A percentile compares a stretch with the other conserved stretches of the same genome.
These are phyloP conservation scores for Zygoascus hellenicus DNA, from an alignment of 1,139 yeast species.

Conservation along the genomic window DNA sequence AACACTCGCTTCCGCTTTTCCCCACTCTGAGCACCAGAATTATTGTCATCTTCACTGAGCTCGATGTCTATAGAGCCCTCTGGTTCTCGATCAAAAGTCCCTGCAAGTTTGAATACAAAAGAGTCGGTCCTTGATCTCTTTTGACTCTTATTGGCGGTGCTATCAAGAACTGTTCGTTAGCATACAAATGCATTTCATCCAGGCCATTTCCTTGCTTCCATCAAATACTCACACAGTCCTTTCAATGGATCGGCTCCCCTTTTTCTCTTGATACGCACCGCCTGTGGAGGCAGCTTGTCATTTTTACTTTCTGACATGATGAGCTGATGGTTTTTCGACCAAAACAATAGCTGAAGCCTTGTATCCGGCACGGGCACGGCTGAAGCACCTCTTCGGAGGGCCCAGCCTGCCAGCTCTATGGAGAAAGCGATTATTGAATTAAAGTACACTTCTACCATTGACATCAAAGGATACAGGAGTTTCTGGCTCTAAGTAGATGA, in stretches of 20 bases:
- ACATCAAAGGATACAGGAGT: too few relatives aligned
- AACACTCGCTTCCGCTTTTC: constrained; percentile 19
- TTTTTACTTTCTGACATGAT: background rate
- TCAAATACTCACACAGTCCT: constrained; percentile 48
- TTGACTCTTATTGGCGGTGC: constrained; percentile 36
- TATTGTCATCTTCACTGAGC: constrained; percentile 23
- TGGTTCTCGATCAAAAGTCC: constrained; percentile 49
- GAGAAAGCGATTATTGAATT: too few relatives aligned
- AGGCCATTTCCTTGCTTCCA: background rate
- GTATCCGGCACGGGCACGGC: too few relatives aligned
- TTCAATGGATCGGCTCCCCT: constrained; percentile 82
- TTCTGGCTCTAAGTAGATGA: too few relatives aligned
- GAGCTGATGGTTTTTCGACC: too few relatives aligned
- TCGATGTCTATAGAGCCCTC: constrained; percentile 19
- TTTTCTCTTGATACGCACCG: constrained; percentile 77
- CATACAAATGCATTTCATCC: constrained; percentile 14
- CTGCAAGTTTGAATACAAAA: constrained; percentile 50
- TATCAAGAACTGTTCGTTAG: constrained; percentile 36
- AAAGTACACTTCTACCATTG: too few relatives aligned
- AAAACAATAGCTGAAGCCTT: too few relatives aligned
- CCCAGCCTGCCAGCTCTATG: too few relatives aligned
- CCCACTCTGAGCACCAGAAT: constrained; percentile 18
- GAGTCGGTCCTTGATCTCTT: constrained; percentile 41
- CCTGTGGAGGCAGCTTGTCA: constrained; percentile 24
- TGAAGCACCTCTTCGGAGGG: too few relatives aligned